Conservation (phyloP, 805 yeast genomes). For the Pichia gijzeniarum region DNA sequence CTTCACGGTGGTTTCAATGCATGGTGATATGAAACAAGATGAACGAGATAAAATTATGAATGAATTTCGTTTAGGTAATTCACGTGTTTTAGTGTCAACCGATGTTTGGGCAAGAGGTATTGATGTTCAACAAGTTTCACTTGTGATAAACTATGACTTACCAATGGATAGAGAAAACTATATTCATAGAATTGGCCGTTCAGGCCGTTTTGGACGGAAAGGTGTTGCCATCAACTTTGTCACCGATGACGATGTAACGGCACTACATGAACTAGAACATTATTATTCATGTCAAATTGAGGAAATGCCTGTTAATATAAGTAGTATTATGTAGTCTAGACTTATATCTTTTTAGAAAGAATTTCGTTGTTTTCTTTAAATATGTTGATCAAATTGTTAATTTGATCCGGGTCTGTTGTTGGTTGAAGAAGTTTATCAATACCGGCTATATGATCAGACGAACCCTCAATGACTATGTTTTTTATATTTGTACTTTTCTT, state of each 20-base stretch:
- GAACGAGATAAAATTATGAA: constrained; percentile 94
- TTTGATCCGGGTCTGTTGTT: background rate
- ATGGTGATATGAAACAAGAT: constrained; percentile 90
- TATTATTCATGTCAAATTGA: constrained; percentile 85
- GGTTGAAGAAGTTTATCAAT: background rate
- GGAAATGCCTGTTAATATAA: constrained; percentile 73
- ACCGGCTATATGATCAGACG: background rate
- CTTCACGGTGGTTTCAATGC: constrained; percentile 92
- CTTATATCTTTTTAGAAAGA: background rate
- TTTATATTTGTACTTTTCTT: background rate
- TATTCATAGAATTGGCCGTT: constrained; percentile 96
- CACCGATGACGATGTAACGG: constrained; percentile 68
- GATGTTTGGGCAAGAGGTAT: constrained; percentile 98
- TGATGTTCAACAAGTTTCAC: constrained; percentile 94
- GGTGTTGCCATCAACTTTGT: constrained; percentile 96
- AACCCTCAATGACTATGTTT: constrained; percentile 6
- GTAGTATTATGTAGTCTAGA: constrained; percentile 18
- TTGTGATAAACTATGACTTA: constrained; percentile 90
- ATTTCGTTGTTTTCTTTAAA: constrained; percentile 9
- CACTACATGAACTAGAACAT: constrained; percentile 80
- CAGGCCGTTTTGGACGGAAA: constrained; percentile 98
- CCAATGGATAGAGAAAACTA: constrained; percentile 90
- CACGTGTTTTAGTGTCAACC: constrained; percentile 87
- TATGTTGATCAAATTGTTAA: background rate
- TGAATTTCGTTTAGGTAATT: constrained; percentile 91